Conservation (phyloP, 208 protist species). For the Porcisia hertigi region DNA sequence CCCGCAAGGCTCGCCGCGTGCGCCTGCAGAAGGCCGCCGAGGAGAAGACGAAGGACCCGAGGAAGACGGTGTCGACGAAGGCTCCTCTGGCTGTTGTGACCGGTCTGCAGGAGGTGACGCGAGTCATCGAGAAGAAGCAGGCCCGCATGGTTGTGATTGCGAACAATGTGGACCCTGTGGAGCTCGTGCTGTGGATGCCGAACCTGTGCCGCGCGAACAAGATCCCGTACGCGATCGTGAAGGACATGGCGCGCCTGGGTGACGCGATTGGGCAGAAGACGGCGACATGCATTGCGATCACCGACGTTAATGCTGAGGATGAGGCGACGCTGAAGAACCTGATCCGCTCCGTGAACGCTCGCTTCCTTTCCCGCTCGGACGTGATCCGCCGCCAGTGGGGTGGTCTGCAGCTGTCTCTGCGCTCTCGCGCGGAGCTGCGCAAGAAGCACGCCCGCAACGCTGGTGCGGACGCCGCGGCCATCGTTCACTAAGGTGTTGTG, state of each 20-base stretch:
- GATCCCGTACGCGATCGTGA: constrained; percentile 99
- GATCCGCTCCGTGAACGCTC: constrained; percentile 89
- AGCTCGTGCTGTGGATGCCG: constrained; percentile 99
- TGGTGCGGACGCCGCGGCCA: constrained; percentile 65
- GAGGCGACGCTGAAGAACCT: constrained; percentile 92
- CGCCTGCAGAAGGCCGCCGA: constrained; percentile 93
- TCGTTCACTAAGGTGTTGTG: constrained; percentile 27
- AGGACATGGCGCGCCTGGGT: constrained; percentile 98
- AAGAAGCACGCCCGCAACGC: constrained; percentile 81
- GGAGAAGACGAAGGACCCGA: constrained; percentile 90
- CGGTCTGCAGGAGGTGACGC: constrained; percentile 98
- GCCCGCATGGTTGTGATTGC: constrained; percentile 99
- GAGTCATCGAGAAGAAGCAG: constrained; percentile 98
- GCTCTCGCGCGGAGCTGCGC: constrained; percentile 77
- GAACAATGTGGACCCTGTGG: constrained; percentile 99
- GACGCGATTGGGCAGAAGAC: constrained; percentile 97
- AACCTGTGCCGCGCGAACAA: constrained; percentile 98
- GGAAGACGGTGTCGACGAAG: constrained; percentile 81
- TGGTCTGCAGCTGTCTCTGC: constrained; percentile 89
- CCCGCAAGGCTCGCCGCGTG: constrained; percentile 94
- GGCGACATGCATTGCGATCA: constrained; percentile 95
- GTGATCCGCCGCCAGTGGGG: constrained; percentile 94
- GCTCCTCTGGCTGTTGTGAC: constrained; percentile 92
- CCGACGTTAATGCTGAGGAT: constrained; percentile 95
- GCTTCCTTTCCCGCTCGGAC: constrained; percentile 94